Conservation (phyloP, 768 basidiomycete species). For the Hygrophoropsis aurantiaca region DNA sequence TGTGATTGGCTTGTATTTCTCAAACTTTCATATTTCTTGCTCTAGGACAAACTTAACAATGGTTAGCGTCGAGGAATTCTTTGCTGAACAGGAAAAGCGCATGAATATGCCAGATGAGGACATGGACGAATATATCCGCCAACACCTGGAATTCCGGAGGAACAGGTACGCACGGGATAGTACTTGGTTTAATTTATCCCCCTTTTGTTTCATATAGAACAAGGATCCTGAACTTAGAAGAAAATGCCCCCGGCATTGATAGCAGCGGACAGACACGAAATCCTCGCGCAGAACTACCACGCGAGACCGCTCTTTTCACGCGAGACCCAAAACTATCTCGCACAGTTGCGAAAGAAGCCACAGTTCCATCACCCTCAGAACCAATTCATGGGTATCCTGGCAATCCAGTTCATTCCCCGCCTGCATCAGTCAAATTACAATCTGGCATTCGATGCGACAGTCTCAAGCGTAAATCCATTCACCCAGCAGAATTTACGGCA, state of each 20-base stretch:
- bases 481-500: neutral
- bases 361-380: neutral
- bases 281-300: neutral
- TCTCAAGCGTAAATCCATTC: constrained; percentile 2
- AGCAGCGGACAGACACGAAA: neutral
- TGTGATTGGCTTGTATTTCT: neutral
- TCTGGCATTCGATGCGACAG: constrained; percentile 5
- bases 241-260: constrained; percentile 2
- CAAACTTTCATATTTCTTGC: neutral
- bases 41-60: constrained; percentile 13
- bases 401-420: neutral
- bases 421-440: neutral
- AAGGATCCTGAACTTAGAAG: constrained; percentile 1
- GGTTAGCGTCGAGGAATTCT: constrained; percentile 47
- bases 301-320: neutral
- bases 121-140: constrained; percentile 44
- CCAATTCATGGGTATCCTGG: neutral
- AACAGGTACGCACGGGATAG: constrained; percentile 14
- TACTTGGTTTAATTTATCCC: neutral
- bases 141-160: constrained; percentile 20
- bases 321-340: neutral
- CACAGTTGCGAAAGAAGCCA: neutral
- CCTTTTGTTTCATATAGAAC: constrained; percentile 1
- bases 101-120: constrained; percentile 58
- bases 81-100: constrained; percentile 51